Evolutionary conservation across 495 filamentous ascomycete genomes (phyloP).

Genomic region (Mytilinidion resinicola): DNA sequence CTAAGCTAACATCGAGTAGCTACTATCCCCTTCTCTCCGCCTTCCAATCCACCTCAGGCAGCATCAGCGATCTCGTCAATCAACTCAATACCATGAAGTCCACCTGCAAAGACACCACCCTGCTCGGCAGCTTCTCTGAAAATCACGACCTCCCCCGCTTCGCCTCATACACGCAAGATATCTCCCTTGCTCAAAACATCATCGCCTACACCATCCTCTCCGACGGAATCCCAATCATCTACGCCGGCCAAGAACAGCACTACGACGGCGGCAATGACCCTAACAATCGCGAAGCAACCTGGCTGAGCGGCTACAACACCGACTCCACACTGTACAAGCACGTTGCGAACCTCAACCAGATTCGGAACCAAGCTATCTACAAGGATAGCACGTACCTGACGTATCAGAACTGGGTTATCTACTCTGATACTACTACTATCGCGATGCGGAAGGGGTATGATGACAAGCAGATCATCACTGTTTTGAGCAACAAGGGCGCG

Average conservation of each 20-base stretch:
- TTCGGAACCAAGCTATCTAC: constrained; percentile 51
- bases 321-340: constrained; percentile 53
- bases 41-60: constrained; percentile 41
- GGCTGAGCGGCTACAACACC: constrained; percentile 60
- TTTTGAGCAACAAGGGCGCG: constrained; percentile 55
- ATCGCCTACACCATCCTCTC: constrained; percentile 65
- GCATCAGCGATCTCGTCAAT: constrained; percentile 21
- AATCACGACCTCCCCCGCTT: constrained; percentile 61
- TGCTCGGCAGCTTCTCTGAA: constrained; percentile 69
- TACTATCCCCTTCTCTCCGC: constrained; percentile 56
- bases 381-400: constrained; percentile 44
- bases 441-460: constrained; percentile 59
- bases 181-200: constrained; percentile 58
- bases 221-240: constrained; percentile 62
- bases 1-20: constrained; percentile 10
- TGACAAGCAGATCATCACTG: constrained; percentile 50
- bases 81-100: constrained; percentile 32
- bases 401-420: constrained; percentile 51
- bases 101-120: constrained; percentile 52
- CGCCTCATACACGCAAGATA: constrained; percentile 28
- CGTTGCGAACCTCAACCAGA: constrained; percentile 52
- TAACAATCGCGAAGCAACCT: constrained; percentile 66
- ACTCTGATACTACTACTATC: constrained; percentile 50
- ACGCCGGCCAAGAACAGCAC: constrained; percentile 69
- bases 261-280: constrained; percentile 55